Evolutionary conservation across 805 yeast species (phyloP).

Genomic region (Metschnikowia amazonensis): DNA sequence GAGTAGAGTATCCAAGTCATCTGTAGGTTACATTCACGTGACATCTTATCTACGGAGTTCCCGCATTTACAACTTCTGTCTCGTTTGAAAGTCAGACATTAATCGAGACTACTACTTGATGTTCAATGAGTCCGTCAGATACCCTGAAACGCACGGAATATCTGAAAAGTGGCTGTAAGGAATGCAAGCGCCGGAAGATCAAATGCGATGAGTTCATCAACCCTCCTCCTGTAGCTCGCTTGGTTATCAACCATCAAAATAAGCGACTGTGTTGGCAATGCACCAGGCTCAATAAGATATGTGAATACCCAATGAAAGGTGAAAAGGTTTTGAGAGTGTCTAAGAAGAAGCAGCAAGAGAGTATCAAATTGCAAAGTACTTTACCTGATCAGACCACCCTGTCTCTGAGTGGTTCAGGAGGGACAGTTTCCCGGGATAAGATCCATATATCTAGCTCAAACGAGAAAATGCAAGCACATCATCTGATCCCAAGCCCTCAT

Average conservation of each 20-base stretch:
- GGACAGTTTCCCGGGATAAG: background rate
- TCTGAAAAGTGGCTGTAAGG: slow-evolving; percentile 39
- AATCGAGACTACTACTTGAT: background rate
- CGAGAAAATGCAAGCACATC: background rate
- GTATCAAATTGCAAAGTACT: background rate
- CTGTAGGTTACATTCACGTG: background rate
- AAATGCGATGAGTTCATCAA: slow-evolving; percentile 33
- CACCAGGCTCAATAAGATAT: slow-evolving; percentile 29
- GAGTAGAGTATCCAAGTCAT: background rate
- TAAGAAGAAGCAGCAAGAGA: background rate
- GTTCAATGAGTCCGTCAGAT: background rate
- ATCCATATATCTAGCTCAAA: background rate
- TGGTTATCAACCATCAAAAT: slow-evolving; percentile 16
- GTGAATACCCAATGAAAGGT: slow-evolving; percentile 35
- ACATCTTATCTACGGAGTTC: slow-evolving; percentile 1
- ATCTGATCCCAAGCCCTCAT: background rate
- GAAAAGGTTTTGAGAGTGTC: slow-evolving; percentile 29
- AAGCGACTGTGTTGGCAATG: slow-evolving; percentile 36
- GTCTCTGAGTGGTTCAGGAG: slow-evolving; percentile 1
- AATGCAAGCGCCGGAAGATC: slow-evolving; percentile 42
- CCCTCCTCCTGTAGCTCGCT: slow-evolving; percentile 16
- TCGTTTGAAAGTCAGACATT: background rate
- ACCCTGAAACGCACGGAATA: slow-evolving; percentile 21
- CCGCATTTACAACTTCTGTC: background rate
- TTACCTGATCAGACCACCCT: background rate